Base-by-base conservation (phyloP, 345 rosid genomes). In the Iberis pinnata region DNA sequence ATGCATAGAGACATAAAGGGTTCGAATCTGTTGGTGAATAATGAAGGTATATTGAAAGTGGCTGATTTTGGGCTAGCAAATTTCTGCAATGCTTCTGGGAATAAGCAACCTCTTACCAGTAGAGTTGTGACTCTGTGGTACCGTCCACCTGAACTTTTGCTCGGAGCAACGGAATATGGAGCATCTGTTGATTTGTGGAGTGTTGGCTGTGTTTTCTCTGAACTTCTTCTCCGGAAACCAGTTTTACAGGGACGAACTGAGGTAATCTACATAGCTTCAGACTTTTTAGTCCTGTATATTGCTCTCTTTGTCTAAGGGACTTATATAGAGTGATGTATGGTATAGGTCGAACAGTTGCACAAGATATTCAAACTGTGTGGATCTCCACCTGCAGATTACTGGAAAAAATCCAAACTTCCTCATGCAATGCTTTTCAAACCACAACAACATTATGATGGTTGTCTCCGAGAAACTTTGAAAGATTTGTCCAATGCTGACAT, bases 1-100 rank as follows among this genome's bases (percentile, higher is more conserved):
- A 84, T 90, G 98, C 98, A 90, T 49, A 77, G 96, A 19, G 98
- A 90, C 53, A 87, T 90, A 38, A 90, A 90, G 67, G 98, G 98
- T 51, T 87, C 98, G n/a, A 90, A 90, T 74, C 89, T 90, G 54
- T 77, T 90, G 41, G 92, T 90, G 39, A 90, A 79, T 19, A 84
- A 87, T 59, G 89, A 87, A 73, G 98, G 98, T 39, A 63, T 80
- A 14, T 56, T 90, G 53, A 90, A 90, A 74, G 73, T 90, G 45
- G 98, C 87, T 4, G 98, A 90, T 65, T 90, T 90, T 75, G 98
- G 98, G 44, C 62, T 90, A 67, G 96, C 98, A 12, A 90, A 90
- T 72, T 87, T 82, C 67, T 80, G 76, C 40, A 65, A 65, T 58
- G 15, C 50, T 31, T 66, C 59, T 58, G 45, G 62, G 41, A 70